These are phyloP conservation scores for Cladophialophora psammophila DNA, from an alignment of 2,329 filamentous ascomycete genomes.

Conservation along the genomic window DNA sequence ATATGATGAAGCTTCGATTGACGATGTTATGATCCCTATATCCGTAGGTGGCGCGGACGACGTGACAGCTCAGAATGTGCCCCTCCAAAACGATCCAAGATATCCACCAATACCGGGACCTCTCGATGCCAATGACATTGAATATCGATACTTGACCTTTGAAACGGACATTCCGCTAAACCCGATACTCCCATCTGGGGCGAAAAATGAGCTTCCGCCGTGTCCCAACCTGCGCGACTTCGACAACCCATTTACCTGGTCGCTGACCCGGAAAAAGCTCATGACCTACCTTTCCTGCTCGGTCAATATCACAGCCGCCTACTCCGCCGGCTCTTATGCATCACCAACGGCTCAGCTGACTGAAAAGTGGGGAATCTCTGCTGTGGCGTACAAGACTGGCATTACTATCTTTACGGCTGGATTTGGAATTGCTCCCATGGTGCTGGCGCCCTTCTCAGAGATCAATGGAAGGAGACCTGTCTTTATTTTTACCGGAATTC, in stretches of 20 bases:
- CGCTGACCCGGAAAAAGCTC: slow-evolving; percentile 71
- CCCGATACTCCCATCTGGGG: slow-evolving; percentile 28
- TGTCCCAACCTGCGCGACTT: slow-evolving; percentile 71
- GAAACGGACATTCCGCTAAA: slow-evolving; percentile 35
- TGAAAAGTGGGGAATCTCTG: slow-evolving; percentile 68
- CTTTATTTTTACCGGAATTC: slow-evolving; percentile 75
- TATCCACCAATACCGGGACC: slow-evolving; percentile 1
- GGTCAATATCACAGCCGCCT: slow-evolving; percentile 79
- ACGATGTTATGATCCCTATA: slow-evolving; percentile 10
- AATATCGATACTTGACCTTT: slow-evolving; percentile 38
- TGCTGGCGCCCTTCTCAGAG: slow-evolving; percentile 85
- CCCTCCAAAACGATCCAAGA: slow-evolving; percentile 16
- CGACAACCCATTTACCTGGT: slow-evolving; percentile 76
- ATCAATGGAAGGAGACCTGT: slow-evolving; percentile 86
- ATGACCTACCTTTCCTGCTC: slow-evolving; percentile 77
- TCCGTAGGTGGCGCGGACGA: slow-evolving; percentile 18
- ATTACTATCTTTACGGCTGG: slow-evolving; percentile 84
- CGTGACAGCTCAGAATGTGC: slow-evolving; percentile 17
- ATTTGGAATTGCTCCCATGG: slow-evolving; percentile 85
- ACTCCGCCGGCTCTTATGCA: slow-evolving; percentile 80
- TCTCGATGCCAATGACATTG: slow-evolving; percentile 25
- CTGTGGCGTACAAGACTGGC: slow-evolving; percentile 68
- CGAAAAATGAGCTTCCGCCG: slow-evolving; percentile 30
- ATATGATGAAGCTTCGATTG: slow-evolving; percentile 12
- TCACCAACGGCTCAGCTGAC: slow-evolving; percentile 72